Conservation (phyloP, 106 monocot genomes). For the Vanilla planifolia region DNA sequence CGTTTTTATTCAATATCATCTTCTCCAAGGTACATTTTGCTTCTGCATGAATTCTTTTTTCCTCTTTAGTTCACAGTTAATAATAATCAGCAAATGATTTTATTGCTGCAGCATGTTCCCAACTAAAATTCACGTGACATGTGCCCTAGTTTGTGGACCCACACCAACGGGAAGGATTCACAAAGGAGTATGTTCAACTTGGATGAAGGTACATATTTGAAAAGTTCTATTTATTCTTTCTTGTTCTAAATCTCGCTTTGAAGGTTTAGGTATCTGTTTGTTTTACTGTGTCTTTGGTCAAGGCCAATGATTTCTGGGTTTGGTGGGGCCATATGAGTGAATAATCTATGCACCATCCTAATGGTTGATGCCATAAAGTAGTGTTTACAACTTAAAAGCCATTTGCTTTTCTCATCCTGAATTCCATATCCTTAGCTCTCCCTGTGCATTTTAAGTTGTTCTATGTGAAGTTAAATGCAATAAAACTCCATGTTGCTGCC, state of each 20-base stretch:
- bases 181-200: conserved; percentile 93
- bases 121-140: conserved; percentile 92
- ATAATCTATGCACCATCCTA: too few relatives aligned
- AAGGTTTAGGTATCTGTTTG: neutral
- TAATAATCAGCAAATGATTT: neutral
- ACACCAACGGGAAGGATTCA: conserved; percentile 96
- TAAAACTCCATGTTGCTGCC: too few relatives aligned
- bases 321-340: too few relatives aligned
- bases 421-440: too few relatives aligned
- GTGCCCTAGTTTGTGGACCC: conserved; percentile 65
- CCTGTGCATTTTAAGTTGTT: neutral
- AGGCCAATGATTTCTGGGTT: too few relatives aligned
- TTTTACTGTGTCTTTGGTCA: neutral
- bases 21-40: conserved; percentile 59
- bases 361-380: too few relatives aligned
- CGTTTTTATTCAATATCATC: conserved; percentile 99
- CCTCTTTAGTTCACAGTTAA: neutral
- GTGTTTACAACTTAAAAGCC: too few relatives aligned
- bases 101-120: conserved; percentile 54
- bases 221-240: neutral
- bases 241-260: neutral
- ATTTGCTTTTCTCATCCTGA: too few relatives aligned
- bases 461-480: too few relatives aligned
- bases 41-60: neutral
- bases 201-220: conserved; percentile 80